Evolutionary conservation across 306 rosid genomes (phyloP), one percentile per base, ranked within the genome.

Genomic region (Canavalia ensiformis): DNA sequence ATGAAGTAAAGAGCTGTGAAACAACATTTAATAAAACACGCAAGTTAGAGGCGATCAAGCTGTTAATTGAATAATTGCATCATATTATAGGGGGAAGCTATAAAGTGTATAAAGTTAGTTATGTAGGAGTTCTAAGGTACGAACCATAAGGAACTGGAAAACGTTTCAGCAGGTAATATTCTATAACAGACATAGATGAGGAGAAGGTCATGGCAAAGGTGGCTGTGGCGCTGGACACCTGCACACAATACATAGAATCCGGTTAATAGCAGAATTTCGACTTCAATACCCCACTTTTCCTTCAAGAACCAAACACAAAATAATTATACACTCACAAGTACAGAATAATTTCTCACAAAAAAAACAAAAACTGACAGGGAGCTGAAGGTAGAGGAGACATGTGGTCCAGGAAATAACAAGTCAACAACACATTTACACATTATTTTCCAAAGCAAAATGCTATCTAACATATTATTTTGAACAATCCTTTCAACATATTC

Each of bases 221-320:
- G 54, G 99, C 99, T 2, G 97, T 90, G 77, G 99, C 98, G 9
- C 95, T 95, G 49, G 99, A 92, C 58, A 95, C 99, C 99, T 95
- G 87, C 84, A 71, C 55, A 56, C 11, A 79, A 82, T 42, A 73
- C 12, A 66, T 37, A 82, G 28, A 74, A 70, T 77, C 72, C 30
- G 46, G 13, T 64, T 6, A 71, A 39, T 58, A 30, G 33, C 55
- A 47, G n/a, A 49, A 75, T 29, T 47, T 6, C 34, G n/a, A 45
- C 10, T 56, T 29, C 55, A 35, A 29, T n/a, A 37, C 72, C 37
- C 7, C 8, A 6, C 9, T 75, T 6, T 12, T 59, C 29, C 80
- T 60, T 35, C 60, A 59, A 29, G n/a, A 41, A 25, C 41, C 18
- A 51, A 25, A 39, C 29, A 12, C 8, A 33, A 52, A n/a, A 4